Evolutionary conservation across 1,284 basidiomycete genomes (phyloP).

Genomic region (Abortiporus biennis): DNA sequence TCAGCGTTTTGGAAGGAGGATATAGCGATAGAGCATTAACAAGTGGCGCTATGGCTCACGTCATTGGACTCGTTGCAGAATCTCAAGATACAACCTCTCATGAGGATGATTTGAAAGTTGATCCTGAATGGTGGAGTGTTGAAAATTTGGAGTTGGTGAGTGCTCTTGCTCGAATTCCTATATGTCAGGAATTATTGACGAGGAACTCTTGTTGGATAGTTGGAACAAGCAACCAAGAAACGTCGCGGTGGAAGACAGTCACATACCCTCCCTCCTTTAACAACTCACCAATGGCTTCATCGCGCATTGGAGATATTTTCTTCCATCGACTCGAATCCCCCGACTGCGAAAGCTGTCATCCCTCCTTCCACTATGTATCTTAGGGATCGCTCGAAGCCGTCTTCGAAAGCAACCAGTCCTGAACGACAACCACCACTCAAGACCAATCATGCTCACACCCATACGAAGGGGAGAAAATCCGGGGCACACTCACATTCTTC

Average conservation of each 20-base stretch:
- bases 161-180: background rate
- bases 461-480: no score
- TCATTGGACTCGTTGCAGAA: conserved; percentile 51
- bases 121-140: conserved; percentile 65
- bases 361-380: conserved; percentile 10
- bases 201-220: conserved; percentile 32
- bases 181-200: background rate
- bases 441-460: no score
- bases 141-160: conserved; percentile 59
- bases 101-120: conserved; percentile 22
- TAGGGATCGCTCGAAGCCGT: conserved; percentile 9
- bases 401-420: background rate
- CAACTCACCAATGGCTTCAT: no score
- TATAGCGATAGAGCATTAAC: conserved; percentile 88
- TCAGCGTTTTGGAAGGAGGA: conserved; percentile 92
- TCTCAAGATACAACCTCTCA: conserved; percentile 5
- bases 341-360: conserved; percentile 4
- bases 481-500: no score
- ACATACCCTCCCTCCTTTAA: conserved; percentile 22
- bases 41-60: conserved; percentile 77
- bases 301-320: conserved; percentile 39
- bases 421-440: no score
- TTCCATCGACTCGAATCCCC: conserved; percentile 28
- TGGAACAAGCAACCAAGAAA: conserved; percentile 70
- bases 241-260: conserved; percentile 41